Conservation (phyloP, 2,329 filamentous ascomycete species). For the Lachnellula willkommii region DNA sequence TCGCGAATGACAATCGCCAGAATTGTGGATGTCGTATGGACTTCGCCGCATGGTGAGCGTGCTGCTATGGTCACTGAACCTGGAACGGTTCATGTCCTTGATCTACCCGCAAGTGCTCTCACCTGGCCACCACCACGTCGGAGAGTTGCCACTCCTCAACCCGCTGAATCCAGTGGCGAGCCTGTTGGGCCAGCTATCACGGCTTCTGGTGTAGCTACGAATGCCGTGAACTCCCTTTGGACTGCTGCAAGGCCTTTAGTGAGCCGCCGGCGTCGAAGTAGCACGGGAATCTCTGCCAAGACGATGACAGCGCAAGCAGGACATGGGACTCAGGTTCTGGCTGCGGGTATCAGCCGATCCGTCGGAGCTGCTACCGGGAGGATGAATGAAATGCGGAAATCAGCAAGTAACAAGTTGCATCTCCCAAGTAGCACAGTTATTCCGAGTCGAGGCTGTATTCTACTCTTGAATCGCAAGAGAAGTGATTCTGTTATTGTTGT, state of each 20-base stretch:
- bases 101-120: conserved; percentile 76
- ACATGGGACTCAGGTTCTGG: conserved; percentile 67
- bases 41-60: conserved; percentile 71
- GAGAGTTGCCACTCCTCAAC: conserved; percentile 18
- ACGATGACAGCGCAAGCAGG: conserved; percentile 47
- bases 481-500: conserved; percentile 60
- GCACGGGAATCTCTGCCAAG: conserved; percentile 27
- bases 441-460: conserved; percentile 55
- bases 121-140: conserved; percentile 75
- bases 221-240: conserved; percentile 31
- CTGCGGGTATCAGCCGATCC: conserved; percentile 68
- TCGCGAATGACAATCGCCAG: conserved; percentile 87
- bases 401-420: conserved; percentile 68
- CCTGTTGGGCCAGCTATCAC: conserved; percentile 45
- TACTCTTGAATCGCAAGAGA: conserved; percentile 59
- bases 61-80: conserved; percentile 87
- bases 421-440: conserved; percentile 52
- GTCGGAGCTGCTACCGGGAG: conserved; percentile 64
- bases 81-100: conserved; percentile 90
- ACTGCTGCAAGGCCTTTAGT: conserved; percentile 30
- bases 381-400: conserved; percentile 67
- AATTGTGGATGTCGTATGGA: conserved; percentile 88
- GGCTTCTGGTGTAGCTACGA: conserved; percentile 30
- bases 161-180: conserved; percentile 29
- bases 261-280: conserved; percentile 29